These are phyloP conservation scores for Bacterosira constricta DNA, from an alignment of 108 stramenopile species.

Conservation along the genomic window DNA sequence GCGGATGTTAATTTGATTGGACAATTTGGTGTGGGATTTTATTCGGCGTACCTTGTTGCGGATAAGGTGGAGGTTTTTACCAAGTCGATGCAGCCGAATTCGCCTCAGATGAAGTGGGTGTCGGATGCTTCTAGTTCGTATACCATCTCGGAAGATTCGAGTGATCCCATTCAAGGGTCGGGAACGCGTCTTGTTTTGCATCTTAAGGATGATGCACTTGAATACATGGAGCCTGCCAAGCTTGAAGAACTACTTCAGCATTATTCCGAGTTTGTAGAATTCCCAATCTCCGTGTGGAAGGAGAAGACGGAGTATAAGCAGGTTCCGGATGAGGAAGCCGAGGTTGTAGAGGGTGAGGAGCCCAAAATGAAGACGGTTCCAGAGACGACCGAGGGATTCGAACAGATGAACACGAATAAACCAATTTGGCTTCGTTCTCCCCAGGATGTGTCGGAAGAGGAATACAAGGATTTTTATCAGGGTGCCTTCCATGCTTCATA, in stretches of 20 bases:
- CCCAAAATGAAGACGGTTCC: slow-evolving; percentile 97
- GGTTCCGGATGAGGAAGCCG: slow-evolving; percentile 89
- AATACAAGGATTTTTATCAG: slow-evolving; percentile 98
- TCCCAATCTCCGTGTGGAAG: slow-evolving; percentile 95
- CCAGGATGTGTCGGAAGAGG: slow-evolving; percentile 86
- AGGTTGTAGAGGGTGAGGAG: slow-evolving; percentile 67
- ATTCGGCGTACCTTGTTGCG: slow-evolving; percentile 97
- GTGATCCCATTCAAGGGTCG: slow-evolving; percentile 62
- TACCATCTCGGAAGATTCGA: slow-evolving; percentile 63
- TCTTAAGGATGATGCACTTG: slow-evolving; percentile 85
- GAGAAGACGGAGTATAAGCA: slow-evolving; percentile 95
- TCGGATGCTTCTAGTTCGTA: slow-evolving; percentile 77
- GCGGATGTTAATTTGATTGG: slow-evolving; percentile 94
- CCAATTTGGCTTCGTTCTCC: slow-evolving; percentile 97
- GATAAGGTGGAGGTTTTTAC: slow-evolving; percentile 94
- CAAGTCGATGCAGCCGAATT: slow-evolving; percentile 76
- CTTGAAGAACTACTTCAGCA: slow-evolving; percentile 80
- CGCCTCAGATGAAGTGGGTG: slow-evolving; percentile 71
- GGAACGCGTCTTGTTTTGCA: slow-evolving; percentile 89
- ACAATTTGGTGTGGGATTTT: slow-evolving; percentile 99
- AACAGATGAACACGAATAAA: slow-evolving; percentile 93
- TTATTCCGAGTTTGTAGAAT: slow-evolving; percentile 96
- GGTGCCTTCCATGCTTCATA: slow-evolving; percentile 85
- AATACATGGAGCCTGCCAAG: slow-evolving; percentile 78
- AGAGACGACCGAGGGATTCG: slow-evolving; percentile 84